These are phyloP conservation scores for Yamadazyma kanchanaburiensis DNA, from an alignment of 1,139 yeast species.

Conservation along the genomic window DNA sequence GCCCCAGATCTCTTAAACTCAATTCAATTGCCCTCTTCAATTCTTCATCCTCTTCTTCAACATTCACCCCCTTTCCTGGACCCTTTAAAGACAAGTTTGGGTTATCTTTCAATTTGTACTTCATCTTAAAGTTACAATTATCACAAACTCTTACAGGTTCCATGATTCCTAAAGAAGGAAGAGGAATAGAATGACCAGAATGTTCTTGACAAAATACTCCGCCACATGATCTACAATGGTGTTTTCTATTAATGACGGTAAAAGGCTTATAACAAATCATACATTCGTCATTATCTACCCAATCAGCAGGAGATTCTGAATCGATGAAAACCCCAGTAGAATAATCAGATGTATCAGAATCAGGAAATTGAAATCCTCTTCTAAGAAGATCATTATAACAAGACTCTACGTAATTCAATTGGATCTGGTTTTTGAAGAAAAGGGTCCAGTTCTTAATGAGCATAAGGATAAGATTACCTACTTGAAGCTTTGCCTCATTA, in stretches of 20 bases:
- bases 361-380: constrained; percentile 71
- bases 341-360: constrained; percentile 32
- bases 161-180: constrained; percentile 82
- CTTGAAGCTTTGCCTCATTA: constrained; percentile 49
- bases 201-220: constrained; percentile 89
- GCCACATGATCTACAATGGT: constrained; percentile 96
- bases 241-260: constrained; percentile 82
- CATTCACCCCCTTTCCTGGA: constrained; percentile 12
- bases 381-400: constrained; percentile 57
- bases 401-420: constrained; percentile 61
- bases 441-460: constrained; percentile 75
- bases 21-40: constrained; percentile 73
- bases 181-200: constrained; percentile 64
- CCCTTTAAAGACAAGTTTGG: constrained; percentile 6
- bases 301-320: constrained; percentile 92
- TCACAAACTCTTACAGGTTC: constrained; percentile 95
- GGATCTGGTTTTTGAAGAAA: constrained; percentile 68
- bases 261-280: constrained; percentile 88
- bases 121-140: constrained; percentile 66
- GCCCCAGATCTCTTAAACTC: constrained; percentile 60
- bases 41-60: constrained; percentile 68
- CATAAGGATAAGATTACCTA: constrained; percentile 57
- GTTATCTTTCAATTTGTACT: constrained; percentile 10
- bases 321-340: constrained; percentile 59
- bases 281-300: constrained; percentile 95